Evolutionary conservation across 805 yeast species (phyloP).

Genomic region (Jamesozyma piceae): DNA sequence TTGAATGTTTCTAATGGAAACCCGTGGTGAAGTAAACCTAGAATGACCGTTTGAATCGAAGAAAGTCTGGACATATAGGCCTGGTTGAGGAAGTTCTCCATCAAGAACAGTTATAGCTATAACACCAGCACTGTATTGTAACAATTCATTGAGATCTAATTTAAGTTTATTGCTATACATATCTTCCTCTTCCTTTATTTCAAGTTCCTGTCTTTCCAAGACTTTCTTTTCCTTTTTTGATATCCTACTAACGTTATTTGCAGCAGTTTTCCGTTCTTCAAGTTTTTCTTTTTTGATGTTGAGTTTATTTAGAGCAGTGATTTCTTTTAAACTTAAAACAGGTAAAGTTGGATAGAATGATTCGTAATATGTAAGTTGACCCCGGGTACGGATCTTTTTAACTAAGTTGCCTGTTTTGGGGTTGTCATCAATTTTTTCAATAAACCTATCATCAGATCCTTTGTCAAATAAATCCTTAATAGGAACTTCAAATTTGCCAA

Average conservation of each 20-base stretch:
- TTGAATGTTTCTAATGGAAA: slow-evolving; percentile 27
- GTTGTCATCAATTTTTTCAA: slow-evolving; percentile 47
- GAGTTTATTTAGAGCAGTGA: slow-evolving; percentile 41
- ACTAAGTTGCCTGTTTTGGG: slow-evolving; percentile 51
- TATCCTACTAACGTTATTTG: slow-evolving; percentile 23
- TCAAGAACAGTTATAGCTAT: slow-evolving; percentile 53
- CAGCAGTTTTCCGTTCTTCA: slow-evolving; percentile 20
- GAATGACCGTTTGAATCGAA: slow-evolving; percentile 64
- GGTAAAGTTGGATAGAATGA: slow-evolving; percentile 75
- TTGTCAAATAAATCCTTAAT: slow-evolving; percentile 54
- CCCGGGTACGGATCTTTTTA: slow-evolving; percentile 67
- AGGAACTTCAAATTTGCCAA: slow-evolving; percentile 69
- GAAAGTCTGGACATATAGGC: slow-evolving; percentile 56
- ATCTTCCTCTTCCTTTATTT: slow-evolving; percentile 29
- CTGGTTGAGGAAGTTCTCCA: slow-evolving; percentile 43
- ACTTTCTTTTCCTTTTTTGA: slow-evolving; percentile 18
- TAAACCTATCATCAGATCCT: slow-evolving; percentile 46
- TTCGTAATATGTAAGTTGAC: slow-evolving; percentile 57
- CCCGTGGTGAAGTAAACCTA: slow-evolving; percentile 42
- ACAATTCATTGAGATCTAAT: slow-evolving; percentile 46
- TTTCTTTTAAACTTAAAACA: slow-evolving; percentile 61
- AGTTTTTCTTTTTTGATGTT: slow-evolving; percentile 30
- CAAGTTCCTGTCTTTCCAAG: slow-evolving; percentile 19
- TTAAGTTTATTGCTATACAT: slow-evolving; percentile 35
- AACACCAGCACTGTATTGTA: slow-evolving; percentile 59